A percentile compares a stretch with the other conserved stretches of the same genome.
These are phyloP conservation scores for Mycosphaerella arachidis DNA, from an alignment of 2,329 filamentous ascomycete species.

Conservation along the genomic window DNA sequence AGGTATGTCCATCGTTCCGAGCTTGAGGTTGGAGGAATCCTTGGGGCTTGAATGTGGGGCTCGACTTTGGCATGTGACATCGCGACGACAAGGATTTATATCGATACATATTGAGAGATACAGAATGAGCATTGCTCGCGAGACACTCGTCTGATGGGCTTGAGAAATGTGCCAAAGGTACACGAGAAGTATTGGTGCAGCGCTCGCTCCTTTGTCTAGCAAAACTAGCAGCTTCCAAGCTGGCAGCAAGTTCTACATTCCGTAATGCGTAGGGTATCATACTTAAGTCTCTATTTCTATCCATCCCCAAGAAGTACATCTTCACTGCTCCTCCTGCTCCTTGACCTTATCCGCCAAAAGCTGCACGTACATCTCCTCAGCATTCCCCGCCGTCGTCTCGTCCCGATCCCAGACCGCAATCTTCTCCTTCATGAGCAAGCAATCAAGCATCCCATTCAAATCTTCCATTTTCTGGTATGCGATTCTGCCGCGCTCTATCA, in stretches of 20 bases:
- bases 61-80: neutral
- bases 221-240: neutral
- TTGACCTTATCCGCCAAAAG: constrained; percentile 7
- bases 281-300: neutral
- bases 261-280: neutral
- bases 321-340: neutral
- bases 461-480: constrained; percentile 66
- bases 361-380: constrained; percentile 23
- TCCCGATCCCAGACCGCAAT: constrained; percentile 69
- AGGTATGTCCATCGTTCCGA: neutral
- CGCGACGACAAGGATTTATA: neutral
- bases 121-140: neutral
- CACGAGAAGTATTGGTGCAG: neutral
- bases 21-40: neutral
- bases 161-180: neutral
- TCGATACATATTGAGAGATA: neutral
- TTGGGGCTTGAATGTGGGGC: neutral
- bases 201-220: neutral
- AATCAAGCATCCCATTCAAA: constrained; percentile 66
- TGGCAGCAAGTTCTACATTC: neutral
- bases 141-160: neutral
- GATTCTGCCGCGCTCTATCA: constrained; percentile 30
- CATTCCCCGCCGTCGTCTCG: constrained; percentile 19
- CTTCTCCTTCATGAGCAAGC: constrained; percentile 76
- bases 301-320: neutral